Conservation (phyloP, 2,329 filamentous ascomycete genomes). For the Cytospora paraplurivora region DNA sequence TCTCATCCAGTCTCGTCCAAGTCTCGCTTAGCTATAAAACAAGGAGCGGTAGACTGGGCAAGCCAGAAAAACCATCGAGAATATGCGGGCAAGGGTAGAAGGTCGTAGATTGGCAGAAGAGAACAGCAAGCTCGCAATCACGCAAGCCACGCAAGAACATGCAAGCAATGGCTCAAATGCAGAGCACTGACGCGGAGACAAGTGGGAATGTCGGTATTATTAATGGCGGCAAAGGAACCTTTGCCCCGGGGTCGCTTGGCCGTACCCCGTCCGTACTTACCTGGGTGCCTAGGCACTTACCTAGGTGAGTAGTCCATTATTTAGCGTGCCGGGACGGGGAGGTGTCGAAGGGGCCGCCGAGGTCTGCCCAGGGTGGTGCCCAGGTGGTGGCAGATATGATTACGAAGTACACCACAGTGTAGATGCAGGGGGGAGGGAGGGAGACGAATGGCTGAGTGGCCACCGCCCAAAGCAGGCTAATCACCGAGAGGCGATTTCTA, state of each 20-base stretch:
- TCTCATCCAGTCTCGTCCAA: no score
- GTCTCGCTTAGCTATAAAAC: not conserved
- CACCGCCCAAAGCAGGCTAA: no score
- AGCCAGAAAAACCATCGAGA: no score
- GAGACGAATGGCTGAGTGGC: no score
- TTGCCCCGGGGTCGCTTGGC: not conserved
- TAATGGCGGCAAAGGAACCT: not conserved
- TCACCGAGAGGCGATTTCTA: no score
- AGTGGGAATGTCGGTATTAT: slow-evolving; percentile 17
- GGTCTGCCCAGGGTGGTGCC: no score
- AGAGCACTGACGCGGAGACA: slow-evolving; percentile 9
- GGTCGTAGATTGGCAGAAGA: not conserved
- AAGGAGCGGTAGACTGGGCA: no score
- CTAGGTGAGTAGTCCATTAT: not conserved
- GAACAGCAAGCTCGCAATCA: not conserved
- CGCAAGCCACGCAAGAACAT: not conserved
- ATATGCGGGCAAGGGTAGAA: not conserved
- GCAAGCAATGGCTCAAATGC: not conserved
- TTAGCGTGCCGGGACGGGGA: slow-evolving; percentile 19
- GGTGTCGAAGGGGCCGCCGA: slow-evolving; percentile 13
- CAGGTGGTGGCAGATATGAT: not conserved
- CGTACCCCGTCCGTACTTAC: not conserved
- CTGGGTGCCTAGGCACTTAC: not conserved
- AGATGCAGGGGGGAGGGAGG: no score
- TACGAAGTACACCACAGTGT: not conserved